Evolutionary conservation across 805 yeast species (phyloP), one percentile per base, ranked within the genome.

Genomic region (Wilhelminamyces savonicus): DNA sequence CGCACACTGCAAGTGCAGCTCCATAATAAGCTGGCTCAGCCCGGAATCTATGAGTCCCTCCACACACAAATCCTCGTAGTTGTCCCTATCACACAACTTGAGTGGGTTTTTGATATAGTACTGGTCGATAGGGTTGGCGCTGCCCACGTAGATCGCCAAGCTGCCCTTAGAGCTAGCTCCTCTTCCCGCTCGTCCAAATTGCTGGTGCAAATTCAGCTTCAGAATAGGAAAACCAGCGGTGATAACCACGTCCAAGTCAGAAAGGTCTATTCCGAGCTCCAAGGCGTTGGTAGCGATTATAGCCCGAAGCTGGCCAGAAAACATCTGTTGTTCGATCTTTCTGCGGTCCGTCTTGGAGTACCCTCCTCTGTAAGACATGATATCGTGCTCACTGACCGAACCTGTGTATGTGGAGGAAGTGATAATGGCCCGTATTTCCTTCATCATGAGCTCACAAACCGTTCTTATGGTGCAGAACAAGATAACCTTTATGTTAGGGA

Each of bases 161-260:
- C 96, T 85, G 27, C 92, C 97, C 31, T 73, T 72, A 7, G 68
- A 48, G 21, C 44, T 30, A 30, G 71, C 74, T 40, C 95, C 76
- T 52, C 99, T 69, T 12, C 99, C 99, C 0, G 96, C 97, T 48
- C 99, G 70, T 21, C 99, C 99, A 62, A 92, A 81, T 49, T 92
- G 98, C 56, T 92, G 99, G 44, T 88, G 85, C 49, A 92, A 74
- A 37, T 86, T 86, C 28, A 94, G 78, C 35, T 87, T 69, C 30
- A 95, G 82, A 13, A 76, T 62, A 0, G 99, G 99, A 39, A 92
- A 92, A 0, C 97, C 97, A 47, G 94, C 85, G 60, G 87, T 76
- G 2, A 92, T 58, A 0, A 88, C 97, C 1, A 94, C 87, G 54
- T 92, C 98, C 27, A 92, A 62, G 10, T 82, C 83, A 28, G 97